A percentile compares a stretch with the other conserved stretches of the same genome.
phyloP scores from a whole-genome alignment of 768 basidiomycete species.

The Termitomyces sp. region DNA sequence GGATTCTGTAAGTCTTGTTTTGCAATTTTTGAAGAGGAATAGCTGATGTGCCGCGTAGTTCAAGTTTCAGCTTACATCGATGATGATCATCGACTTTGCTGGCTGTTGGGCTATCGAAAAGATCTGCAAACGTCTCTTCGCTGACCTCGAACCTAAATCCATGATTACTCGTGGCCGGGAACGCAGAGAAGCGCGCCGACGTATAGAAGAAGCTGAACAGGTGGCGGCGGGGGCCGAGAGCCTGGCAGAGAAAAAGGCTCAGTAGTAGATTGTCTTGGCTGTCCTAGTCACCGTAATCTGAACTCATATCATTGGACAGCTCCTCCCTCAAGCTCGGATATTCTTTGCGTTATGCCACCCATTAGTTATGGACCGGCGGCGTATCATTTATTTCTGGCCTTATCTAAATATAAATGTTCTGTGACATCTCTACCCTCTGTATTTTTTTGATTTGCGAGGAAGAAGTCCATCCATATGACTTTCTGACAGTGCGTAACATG shows the following conservation, averaged over 20 bases:
- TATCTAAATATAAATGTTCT: background rate
- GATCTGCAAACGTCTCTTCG: constrained; percentile 82
- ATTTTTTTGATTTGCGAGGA: too few relatives aligned
- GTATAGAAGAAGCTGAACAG: constrained; percentile 30
- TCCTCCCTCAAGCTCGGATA: too few relatives aligned
- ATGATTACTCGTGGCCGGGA: constrained; percentile 85
- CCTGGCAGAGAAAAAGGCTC: constrained; percentile 19
- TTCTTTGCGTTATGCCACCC: background rate
- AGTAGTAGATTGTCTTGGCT: constrained; percentile 12
- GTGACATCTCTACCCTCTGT: background rate
- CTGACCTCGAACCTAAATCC: constrained; percentile 79
- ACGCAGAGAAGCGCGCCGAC: constrained; percentile 61
- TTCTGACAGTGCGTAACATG: background rate
- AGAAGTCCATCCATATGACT: background rate
- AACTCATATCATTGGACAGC: background rate
- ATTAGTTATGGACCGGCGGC: background rate
- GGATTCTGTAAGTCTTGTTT: constrained; percentile 47
- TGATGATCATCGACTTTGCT: constrained; percentile 86
- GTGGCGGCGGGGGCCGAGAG: constrained; percentile 1
- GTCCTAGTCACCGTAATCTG: background rate
- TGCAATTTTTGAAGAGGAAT: background rate
- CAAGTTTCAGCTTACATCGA: constrained; percentile 68
- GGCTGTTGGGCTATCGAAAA: constrained; percentile 87
- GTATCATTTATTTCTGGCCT: background rate
- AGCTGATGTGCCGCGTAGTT: constrained; percentile 50